Evolutionary conservation across 768 basidiomycete genomes (phyloP), one percentile per base, ranked within the genome.

Genomic region (Cyathus striatus): DNA sequence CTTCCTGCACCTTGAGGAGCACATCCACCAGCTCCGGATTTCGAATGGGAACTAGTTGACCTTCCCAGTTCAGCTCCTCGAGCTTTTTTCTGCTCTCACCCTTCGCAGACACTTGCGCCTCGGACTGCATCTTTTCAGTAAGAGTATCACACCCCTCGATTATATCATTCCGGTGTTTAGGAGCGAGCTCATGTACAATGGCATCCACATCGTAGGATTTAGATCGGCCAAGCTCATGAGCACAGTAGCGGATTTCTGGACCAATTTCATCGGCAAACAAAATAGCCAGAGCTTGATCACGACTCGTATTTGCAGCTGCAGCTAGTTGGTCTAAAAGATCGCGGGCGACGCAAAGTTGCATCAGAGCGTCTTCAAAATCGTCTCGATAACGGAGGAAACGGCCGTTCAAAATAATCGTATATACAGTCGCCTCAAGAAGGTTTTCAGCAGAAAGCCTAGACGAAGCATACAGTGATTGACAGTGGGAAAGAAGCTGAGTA

Each of bases 1-100:
- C 88, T 14, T 83, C 79, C 54, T 94, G 90, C 3, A 95, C 85
- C 50, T 78, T 86, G 49, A 90, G 63, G 43, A 96, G 66, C 23
- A 89, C 87, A 54, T 86, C 88, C 37, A 96, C 94, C 44, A 97
- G 68, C 62, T 98, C 93, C 0, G 91, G 90, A 54, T 86, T 92
- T 42, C 94, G 77, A 35, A 96, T 75, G 14, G 92, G 90, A 5
- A 98, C 79, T 0, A 79, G 78, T 51, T 85, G 75, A 4, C 79
- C 90, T 48, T 92, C 91, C 90, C 92, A 96, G 2, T 69, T 49
- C 25, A 92, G 63, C 40, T 73, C 64, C 40, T 66, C 66, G 43
- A 95, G 67, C 58, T 72, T 79, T 58, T 73, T 78, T 56, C 70
- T 73, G 22, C 62, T 70, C 6, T 59, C 63, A 7, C 58, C 69